These are phyloP conservation scores for Pseudodiploospora longispora DNA, from an alignment of 2,329 filamentous ascomycete species.

Conservation along the genomic window DNA sequence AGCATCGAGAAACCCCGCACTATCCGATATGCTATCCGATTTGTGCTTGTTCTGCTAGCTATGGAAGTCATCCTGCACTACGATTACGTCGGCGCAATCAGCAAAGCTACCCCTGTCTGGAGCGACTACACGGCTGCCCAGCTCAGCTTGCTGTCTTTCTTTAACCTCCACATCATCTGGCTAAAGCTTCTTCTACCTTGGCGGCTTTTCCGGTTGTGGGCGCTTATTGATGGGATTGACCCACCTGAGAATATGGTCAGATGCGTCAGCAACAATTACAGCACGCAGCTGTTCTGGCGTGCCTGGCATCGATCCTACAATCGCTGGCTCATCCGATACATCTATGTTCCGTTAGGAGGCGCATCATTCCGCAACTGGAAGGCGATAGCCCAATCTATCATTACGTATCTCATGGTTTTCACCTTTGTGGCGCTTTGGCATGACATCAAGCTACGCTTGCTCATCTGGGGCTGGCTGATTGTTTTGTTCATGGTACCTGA, in stretches of 20 bases:
- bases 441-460: conserved; percentile 81
- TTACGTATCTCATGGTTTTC: conserved; percentile 79
- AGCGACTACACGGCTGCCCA: conserved; percentile 76
- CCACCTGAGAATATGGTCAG: conserved; percentile 97
- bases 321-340: conserved; percentile 86
- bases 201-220: conserved; percentile 98
- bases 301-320: conserved; percentile 95
- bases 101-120: conserved; percentile 74
- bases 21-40: conserved; percentile 73
- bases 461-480: conserved; percentile 96
- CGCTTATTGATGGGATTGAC: conserved; percentile 81
- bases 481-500: conserved; percentile 92
- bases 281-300: conserved; percentile 85
- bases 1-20: conserved; percentile 66
- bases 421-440: conserved; percentile 98
- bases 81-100: conserved; percentile 89
- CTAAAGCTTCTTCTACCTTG: conserved; percentile 92
- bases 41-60: conserved; percentile 67
- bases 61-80: conserved; percentile 93
- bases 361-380: conserved; percentile 39
- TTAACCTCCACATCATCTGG: conserved; percentile 97
- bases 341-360: conserved; percentile 87
- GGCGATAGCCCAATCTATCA: conserved; percentile 48
- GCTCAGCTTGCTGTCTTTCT: conserved; percentile 82
- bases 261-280: conserved; percentile 93